These are phyloP conservation scores for Hypoxylon sp. DNA, from an alignment of 2,329 filamentous ascomycete species.

Conservation along the genomic window DNA sequence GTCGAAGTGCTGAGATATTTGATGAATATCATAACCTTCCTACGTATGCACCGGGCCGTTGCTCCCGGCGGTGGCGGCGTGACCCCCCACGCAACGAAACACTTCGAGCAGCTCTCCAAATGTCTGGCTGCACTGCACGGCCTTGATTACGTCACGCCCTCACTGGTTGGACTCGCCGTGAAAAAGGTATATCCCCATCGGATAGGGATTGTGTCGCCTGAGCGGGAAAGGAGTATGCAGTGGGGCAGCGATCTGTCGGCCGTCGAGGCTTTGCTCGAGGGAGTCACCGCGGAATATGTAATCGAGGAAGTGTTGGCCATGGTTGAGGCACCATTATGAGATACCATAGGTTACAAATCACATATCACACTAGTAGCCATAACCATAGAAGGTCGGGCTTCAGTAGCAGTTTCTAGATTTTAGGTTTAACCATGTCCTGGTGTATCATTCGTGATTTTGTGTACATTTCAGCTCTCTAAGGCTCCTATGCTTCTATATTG, in stretches of 20 bases:
- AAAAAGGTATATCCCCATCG: conserved; percentile 91
- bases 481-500: background rate
- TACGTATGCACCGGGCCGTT: conserved; percentile 89
- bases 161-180: conserved; percentile 83
- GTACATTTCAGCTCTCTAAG: conserved; percentile 9
- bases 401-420: background rate
- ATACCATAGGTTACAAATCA: conserved; percentile 26
- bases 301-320: conserved; percentile 73
- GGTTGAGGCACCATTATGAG: conserved; percentile 67
- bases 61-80: conserved; percentile 71
- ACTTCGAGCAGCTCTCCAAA: conserved; percentile 77
- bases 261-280: conserved; percentile 75
- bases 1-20: conserved; percentile 87
- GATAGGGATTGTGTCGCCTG: conserved; percentile 71
- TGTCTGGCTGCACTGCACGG: conserved; percentile 86
- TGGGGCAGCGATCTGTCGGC: conserved; percentile 87
- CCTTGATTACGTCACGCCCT: conserved; percentile 84
- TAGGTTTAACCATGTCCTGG: conserved; percentile 1
- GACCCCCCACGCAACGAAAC: conserved; percentile 80
- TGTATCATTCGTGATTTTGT: conserved; percentile 24
- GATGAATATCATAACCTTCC: conserved; percentile 87
- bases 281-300: conserved; percentile 71
- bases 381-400: background rate
- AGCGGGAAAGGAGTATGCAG: conserved; percentile 86
- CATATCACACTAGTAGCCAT: background rate